phyloP scores from a whole-genome alignment of 2,329 filamentous ascomycete species.

The Monilinia fructigena region DNA sequence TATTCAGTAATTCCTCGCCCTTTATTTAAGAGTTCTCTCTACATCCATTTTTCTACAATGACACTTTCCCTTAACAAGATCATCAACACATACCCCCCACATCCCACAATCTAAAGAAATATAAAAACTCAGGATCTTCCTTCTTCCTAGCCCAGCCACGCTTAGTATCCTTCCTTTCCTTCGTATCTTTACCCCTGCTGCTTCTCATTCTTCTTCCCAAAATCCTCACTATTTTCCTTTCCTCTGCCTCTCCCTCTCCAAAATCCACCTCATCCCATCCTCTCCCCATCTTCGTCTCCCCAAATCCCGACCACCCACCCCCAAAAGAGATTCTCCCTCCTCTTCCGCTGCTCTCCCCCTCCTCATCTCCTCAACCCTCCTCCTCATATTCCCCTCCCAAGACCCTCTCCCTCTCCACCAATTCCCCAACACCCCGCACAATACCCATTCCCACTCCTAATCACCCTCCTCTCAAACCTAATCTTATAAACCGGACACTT shows the following conservation, averaged over 20 bases:
- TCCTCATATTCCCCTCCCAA: no score
- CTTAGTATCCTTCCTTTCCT: no score
- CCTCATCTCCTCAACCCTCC: not conserved
- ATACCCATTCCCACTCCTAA: slow-evolving; percentile 11
- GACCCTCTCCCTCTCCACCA: not conserved
- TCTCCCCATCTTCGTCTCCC: not conserved
- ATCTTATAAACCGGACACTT: not conserved
- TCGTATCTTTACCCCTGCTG: no score
- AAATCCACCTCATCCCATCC: not conserved
- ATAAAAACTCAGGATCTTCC: no score
- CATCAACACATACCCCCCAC: no score
- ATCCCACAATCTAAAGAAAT: no score
- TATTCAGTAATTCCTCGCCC: not conserved
- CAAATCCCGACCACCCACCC: not conserved
- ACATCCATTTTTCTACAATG: no score
- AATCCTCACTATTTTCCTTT: not conserved
- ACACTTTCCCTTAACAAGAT: no score
- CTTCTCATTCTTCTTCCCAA: not conserved
- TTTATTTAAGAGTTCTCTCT: no score
- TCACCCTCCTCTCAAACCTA: not conserved
- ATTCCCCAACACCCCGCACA: not conserved
- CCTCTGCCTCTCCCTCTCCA: not conserved
- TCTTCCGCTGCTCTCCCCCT: not conserved
- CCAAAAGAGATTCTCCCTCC: not conserved
- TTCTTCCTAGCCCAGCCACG: no score